phyloP scores from a whole-genome alignment of 2,329 filamentous ascomycete genomes.

The Fusarium continuum region DNA sequence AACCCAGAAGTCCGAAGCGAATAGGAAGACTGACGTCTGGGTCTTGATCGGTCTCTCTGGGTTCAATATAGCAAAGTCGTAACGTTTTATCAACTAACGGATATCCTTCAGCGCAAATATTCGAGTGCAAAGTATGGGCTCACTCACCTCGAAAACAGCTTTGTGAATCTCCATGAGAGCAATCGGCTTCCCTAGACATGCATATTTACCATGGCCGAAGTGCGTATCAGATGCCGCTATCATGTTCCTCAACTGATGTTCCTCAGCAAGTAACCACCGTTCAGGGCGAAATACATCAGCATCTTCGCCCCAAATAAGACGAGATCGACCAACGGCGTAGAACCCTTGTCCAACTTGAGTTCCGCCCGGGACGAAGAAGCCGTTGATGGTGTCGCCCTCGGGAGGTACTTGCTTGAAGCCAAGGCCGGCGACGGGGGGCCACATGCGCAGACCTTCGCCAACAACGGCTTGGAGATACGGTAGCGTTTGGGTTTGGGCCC shows the following conservation, averaged over 20 bases:
- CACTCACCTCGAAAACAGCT: conserved; percentile 56
- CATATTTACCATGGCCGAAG: conserved; percentile 57
- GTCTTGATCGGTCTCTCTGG: conserved; percentile 47
- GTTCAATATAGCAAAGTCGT: conserved; percentile 49
- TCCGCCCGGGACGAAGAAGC: conserved; percentile 60
- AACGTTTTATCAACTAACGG: conserved; percentile 49
- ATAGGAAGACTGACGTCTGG: conserved; percentile 48
- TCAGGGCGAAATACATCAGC: conserved; percentile 63
- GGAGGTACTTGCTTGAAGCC: conserved; percentile 64
- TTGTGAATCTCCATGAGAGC: conserved; percentile 61
- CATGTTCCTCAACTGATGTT: conserved; percentile 48
- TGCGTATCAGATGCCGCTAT: conserved; percentile 52
- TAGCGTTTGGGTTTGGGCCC: conserved; percentile 58
- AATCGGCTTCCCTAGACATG: conserved; percentile 58
- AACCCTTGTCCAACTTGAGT: conserved; percentile 63
- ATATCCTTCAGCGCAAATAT: neutral
- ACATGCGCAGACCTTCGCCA: conserved; percentile 64
- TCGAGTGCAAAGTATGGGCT: fast-evolving
- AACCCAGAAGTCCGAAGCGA: conserved; percentile 50
- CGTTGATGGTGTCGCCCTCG: conserved; percentile 62
- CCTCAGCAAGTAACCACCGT: conserved; percentile 58
- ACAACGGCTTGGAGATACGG: conserved; percentile 66
- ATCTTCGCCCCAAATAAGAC: conserved; percentile 59
- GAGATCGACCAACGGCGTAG: conserved; percentile 62
- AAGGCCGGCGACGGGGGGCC: conserved; percentile 62